Percentiles rank a stretch among this genome's conserved stretches.
These are phyloP conservation scores for Tephrocybe sp. DNA, from an alignment of 768 basidiomycete genomes.

Conservation along the genomic window DNA sequence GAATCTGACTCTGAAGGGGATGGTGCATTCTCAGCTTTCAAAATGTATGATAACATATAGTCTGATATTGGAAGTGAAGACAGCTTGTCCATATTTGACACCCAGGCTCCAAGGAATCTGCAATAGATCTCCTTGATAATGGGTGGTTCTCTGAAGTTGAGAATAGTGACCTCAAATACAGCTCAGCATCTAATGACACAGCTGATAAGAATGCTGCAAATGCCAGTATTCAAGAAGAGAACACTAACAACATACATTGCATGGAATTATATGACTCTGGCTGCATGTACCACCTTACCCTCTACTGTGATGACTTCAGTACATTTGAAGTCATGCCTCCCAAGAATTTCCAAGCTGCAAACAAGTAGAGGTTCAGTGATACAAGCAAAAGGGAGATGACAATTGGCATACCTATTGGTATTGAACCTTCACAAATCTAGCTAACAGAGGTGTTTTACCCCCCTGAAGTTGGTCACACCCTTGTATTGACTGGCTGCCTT, in stretches of 20 bases:
- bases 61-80: neutral
- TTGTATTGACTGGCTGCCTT: slow-evolving; percentile 35
- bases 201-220: neutral
- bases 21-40: neutral
- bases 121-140: neutral
- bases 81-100: too few species aligned
- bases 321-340: slow-evolving; percentile 24
- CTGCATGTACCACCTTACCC: slow-evolving; percentile 21
- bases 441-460: slow-evolving; percentile 36
- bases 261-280: slow-evolving; percentile 18
- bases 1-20: slow-evolving; percentile 13
- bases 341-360: slow-evolving; percentile 28
- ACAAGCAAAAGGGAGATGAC: slow-evolving; percentile 28
- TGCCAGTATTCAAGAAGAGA: neutral
- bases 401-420: slow-evolving; percentile 33
- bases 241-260: neutral
- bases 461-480: slow-evolving; percentile 35
- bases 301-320: slow-evolving; percentile 21
- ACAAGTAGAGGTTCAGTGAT: slow-evolving; percentile 31
- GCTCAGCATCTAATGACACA: neutral
- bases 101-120: too few species aligned
- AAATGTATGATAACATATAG: slow-evolving; percentile 1
- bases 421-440: slow-evolving; percentile 20
- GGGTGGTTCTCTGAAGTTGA: slow-evolving; percentile 8
- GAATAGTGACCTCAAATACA: neutral